These are phyloP conservation scores for Neoboletus brunneissimus DNA, from an alignment of 768 basidiomycete species.

Conservation along the genomic window DNA sequence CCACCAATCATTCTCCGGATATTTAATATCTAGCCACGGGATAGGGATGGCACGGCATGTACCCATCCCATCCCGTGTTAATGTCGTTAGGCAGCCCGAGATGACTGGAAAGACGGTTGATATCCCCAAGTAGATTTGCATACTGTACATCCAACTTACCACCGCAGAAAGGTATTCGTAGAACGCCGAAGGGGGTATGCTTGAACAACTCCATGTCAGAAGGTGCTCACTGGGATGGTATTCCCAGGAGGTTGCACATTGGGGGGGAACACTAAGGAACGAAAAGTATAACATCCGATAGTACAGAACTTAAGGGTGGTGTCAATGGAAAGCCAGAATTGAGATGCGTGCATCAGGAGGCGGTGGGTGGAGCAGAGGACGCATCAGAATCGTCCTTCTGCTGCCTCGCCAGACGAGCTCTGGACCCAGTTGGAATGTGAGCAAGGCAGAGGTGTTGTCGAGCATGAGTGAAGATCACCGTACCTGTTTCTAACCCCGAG, in stretches of 20 bases:
- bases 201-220: no score
- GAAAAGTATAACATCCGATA: neutral
- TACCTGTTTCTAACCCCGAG: constrained; percentile 53
- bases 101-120: neutral
- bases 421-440: neutral
- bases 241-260: neutral
- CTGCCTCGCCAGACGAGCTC: constrained; percentile 11
- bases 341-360: neutral
- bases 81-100: neutral
- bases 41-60: neutral
- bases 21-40: neutral
- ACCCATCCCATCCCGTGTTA: neutral
- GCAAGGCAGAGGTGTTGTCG: neutral
- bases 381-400: neutral
- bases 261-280: no score
- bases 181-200: neutral
- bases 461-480: neutral
- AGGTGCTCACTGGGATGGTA: neutral
- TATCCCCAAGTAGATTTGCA: neutral
- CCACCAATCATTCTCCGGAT: neutral
- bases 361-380: neutral
- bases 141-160: neutral
- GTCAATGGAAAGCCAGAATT: neutral
- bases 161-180: neutral
- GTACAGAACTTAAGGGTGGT: neutral